Conservation (phyloP, 331 rosid genomes). For the Prunus yedoensis region DNA sequence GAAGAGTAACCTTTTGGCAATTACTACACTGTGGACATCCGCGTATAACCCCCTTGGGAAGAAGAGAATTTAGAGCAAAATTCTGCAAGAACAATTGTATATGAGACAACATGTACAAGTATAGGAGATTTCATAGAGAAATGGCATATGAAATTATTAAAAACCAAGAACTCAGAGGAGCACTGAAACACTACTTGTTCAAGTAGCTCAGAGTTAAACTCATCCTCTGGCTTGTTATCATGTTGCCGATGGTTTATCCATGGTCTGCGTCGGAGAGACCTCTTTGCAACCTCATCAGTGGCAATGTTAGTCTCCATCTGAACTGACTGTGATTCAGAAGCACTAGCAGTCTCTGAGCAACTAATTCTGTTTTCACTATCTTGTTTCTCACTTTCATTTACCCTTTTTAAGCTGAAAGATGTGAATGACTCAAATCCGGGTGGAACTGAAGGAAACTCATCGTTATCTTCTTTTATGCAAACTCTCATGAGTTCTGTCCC, state of each 20-base stretch:
- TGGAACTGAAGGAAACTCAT: conserved; percentile 93
- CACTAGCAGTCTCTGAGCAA: conserved; percentile 46
- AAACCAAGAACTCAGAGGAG: conserved; percentile 15
- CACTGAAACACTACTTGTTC: conserved; percentile 64
- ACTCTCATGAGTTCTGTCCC: conserved; percentile 88
- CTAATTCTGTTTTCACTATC: conserved; percentile 37
- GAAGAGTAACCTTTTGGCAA: conserved; percentile 81
- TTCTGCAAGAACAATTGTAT: conserved; percentile 54
- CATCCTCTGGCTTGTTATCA: conserved; percentile 58
- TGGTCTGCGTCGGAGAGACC: conserved; percentile 68
- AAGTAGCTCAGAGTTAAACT: conserved; percentile 57
- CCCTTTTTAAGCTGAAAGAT: conserved; percentile 56
- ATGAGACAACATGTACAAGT: conserved; percentile 32
- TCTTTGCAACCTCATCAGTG: conserved; percentile 47
- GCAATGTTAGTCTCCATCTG: conserved; percentile 48
- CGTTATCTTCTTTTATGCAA: conserved; percentile 82
- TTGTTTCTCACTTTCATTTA: conserved; percentile 50
- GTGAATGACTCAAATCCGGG: conserved; percentile 95
- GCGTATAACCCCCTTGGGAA: conserved; percentile 88
- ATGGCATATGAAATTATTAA: conserved; percentile 17
- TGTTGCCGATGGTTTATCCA: conserved; percentile 58
- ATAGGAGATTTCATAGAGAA: conserved; percentile 18
- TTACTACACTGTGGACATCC: conserved; percentile 83
- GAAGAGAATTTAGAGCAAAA: conserved; percentile 47
- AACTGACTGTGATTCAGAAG: conserved; percentile 49